Evolutionary conservation across 2,329 filamentous ascomycete species (phyloP).

Genomic region (Aspergillus sergii): DNA sequence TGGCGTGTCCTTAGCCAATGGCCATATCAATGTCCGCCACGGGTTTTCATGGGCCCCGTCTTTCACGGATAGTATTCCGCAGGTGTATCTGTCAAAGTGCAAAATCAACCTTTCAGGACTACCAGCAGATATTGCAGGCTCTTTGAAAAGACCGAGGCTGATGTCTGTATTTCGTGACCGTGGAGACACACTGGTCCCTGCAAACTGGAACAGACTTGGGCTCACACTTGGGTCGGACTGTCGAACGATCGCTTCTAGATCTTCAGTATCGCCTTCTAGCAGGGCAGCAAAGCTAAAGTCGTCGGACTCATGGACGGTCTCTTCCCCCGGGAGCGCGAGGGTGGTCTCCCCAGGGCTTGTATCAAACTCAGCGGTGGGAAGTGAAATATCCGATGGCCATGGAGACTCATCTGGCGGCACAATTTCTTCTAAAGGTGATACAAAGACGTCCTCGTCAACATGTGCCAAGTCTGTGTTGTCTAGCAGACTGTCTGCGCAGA

Average conservation of each 20-base stretch:
- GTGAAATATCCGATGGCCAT: conserved; percentile 20
- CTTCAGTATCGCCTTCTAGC: conserved; percentile 46
- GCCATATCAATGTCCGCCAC: conserved; percentile 72
- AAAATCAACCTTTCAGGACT: conserved; percentile 65
- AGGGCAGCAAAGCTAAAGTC: conserved; percentile 35
- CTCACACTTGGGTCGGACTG: conserved; percentile 33
- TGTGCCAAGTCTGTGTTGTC: conserved; percentile 11
- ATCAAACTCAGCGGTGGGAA: conserved; percentile 10
- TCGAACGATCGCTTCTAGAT: conserved; percentile 59
- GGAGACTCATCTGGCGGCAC: conserved; percentile 17
- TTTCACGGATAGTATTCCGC: conserved; percentile 71
- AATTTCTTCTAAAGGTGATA: conserved; percentile 15
- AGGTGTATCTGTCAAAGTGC: conserved; percentile 67
- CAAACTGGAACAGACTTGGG: conserved; percentile 41
- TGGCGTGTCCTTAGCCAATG: conserved; percentile 64
- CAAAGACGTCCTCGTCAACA: conserved; percentile 16
- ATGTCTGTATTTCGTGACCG: conserved; percentile 19
- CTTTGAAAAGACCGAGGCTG: conserved; percentile 41
- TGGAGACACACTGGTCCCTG: conserved; percentile 40
- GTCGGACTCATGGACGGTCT: conserved; percentile 13
- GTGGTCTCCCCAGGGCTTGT: conserved; percentile 11
- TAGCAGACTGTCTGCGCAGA: conserved; percentile 16
- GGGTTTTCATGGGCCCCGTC: conserved; percentile 71
- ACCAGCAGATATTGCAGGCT: conserved; percentile 52
- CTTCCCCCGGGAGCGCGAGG: conserved; percentile 9